Base-by-base conservation (phyloP, 2,329 filamentous ascomycete species). In the Aphanocladium album region DNA sequence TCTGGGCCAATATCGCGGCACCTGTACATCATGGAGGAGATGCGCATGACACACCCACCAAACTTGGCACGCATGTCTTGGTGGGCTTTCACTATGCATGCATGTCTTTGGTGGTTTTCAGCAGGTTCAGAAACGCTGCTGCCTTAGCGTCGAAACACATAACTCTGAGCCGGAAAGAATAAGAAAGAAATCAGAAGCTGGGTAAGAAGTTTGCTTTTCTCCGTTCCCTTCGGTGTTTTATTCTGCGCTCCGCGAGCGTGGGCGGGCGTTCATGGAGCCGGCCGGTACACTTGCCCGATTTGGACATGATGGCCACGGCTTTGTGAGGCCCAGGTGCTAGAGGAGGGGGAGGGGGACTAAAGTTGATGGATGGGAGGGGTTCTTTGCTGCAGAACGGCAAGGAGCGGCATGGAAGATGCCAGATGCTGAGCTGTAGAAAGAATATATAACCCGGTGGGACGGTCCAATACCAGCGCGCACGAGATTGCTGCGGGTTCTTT, bases 231-330 rank as follows among this genome's bases (percentile, higher is more conserved):
- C 39, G 17, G 17, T 49, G n/a, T 17, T 25, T 49, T 49, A 5
- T 25, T 25, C 23, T 49, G 46, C 46, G 21, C 23, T 49, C 23
- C 46, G 21, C 19, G 41, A 19, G 46, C 21, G 46, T 21, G 21
- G 53, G 39, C 53, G n/a, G n/a, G 19, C 16, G 23, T 23, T 46
- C 55, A 30, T 39, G 45, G 45, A 50, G 33, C 45, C 46, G 56
- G 56, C 56, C 46, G 56, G 56, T 60, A 47, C 23, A 60, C 37
- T 60, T 60, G 49, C 57, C 57, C 47, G 47, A 60, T 60, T 52
- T 53, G 57, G 57, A 46, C 57, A 59, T 43, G 35, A 33, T 37
- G 12, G 14, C 6, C 27, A n/a, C 30, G 25, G 37, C 27, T 6
- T 25, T 47, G 30, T 17, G 14, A 27, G 41, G 14, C 39, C 30